Evolutionary conservation across 305 asterid species (phyloP), one percentile per base, ranked within the genome.

Genomic region (Euphrasia arctica): DNA sequence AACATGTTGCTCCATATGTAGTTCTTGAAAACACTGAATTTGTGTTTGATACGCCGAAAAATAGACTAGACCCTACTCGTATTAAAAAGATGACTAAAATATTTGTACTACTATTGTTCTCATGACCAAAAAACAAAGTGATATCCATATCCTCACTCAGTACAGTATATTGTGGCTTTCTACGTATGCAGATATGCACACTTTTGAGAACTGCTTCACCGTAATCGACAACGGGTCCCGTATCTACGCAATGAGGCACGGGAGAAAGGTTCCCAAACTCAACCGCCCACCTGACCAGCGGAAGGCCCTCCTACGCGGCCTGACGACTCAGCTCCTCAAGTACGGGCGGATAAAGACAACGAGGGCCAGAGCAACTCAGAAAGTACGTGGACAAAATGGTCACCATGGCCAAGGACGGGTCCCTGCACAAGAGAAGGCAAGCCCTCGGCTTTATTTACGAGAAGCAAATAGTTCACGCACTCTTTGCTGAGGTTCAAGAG

Each of bases 261-360:
- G 98, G 13, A 78, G 95, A 72, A 87, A 77, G 70, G 98, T 93
- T 63, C 98, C 97, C 11, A 93, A 90, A 70, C 92, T 93, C 14
- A 93, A 93, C 74, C 54, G 96, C 54, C 98, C 97, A 27, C 97
- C 97, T 4, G 97, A 93, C 68, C 98, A 93, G 68, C 85, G 95
- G 1, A 73, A 78, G 58, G 98, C 98, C 48, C 97, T 92, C 34
- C 31, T 92, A 67, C 85, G 98, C 9, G 86, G 90, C 63, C 77
- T 92, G 13, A 90, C 97, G 12, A 90, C 96, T 63, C 98, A 90
- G 66, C 92, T 92, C 13, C 87, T 90, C 31, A 92, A 89, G 71
- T 82, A 82, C 41, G 98, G 97, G 2, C 97, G 95, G 39, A 87
- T 90, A 60, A 90, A 87, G 83, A 92, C 98, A 32, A 92, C 97